Evolutionary conservation across 116 monocot species (phyloP), one percentile per base, ranked within the genome.

Genomic region (Phalaenopsis hybrid): DNA sequence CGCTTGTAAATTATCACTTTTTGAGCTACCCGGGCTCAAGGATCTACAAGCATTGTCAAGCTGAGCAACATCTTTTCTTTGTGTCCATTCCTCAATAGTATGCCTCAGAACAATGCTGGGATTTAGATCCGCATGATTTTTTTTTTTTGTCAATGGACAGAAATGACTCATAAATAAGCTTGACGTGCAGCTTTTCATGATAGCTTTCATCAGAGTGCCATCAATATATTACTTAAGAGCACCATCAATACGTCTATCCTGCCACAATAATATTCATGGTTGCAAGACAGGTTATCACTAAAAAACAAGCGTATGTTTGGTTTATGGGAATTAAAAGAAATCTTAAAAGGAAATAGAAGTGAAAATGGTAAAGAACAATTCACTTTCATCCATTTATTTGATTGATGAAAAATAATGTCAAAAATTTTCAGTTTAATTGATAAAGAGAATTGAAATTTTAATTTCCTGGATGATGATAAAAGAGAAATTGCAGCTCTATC

Each of bases 71-170:
- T 91, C 92, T 86, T 94, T 97, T 50, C 97, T 85, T 81, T 86
- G 82, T 33, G 76, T 90, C 97, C 97, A 97, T 75, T 94, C 93
- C 80, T 92, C 87, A 61, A 97, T 97, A 4, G 90, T 89, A 76
- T 90, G 90, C 51, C 91, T 74, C 34, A 94, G 84, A 78, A 90
- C 86, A 57, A 93, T 89, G 79, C 94, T 93, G 18, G 93, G 87
- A 78, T 79, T 89, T 13, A 97, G 79, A 15, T 90, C 87, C 18
- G 88, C 95, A 99, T 92, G 50, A 99, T 70, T 28, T 28, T 28
- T 28, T 28, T 92, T 59, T 57, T 88, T 90, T n/a, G 98, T 92
- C 61, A 99, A 95, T 6, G 98, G 95, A 68, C 98, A 99, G 57
- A 90, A 95, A 99, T 57, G 92, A 81, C 72, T 91, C 90, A 81